These are phyloP conservation scores for Mangifera indica DNA, from an alignment of 345 rosid species.

Conservation along the genomic window DNA sequence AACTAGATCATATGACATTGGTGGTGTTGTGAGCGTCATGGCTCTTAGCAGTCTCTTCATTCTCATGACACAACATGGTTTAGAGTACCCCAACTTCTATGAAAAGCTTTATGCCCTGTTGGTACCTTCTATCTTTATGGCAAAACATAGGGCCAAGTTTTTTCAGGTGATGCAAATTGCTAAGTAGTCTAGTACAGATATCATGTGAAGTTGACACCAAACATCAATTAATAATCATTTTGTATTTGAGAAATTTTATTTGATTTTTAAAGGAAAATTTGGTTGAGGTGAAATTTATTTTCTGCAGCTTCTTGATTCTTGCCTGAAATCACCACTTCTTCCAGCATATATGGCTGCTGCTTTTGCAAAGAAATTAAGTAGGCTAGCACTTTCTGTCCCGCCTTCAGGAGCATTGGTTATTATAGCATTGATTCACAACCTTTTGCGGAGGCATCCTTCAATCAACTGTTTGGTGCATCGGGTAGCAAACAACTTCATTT, in stretches of 20 bases:
- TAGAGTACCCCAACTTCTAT: conserved; percentile 90
- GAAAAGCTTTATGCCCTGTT: conserved; percentile 76
- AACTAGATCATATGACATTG: conserved; percentile 86
- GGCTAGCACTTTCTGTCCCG: conserved; percentile 69
- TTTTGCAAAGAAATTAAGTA: conserved; percentile 84
- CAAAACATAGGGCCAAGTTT: conserved; percentile 74
- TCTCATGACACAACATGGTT: conserved; percentile 85
- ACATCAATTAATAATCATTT: neutral
- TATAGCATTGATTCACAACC: conserved; percentile 82
- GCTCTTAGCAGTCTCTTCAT: conserved; percentile 89
- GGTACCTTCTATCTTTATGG: conserved; percentile 65
- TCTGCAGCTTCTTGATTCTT: conserved; percentile 89
- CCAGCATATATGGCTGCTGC: conserved; percentile 98
- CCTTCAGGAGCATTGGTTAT: conserved; percentile 84
- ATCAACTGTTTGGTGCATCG: conserved; percentile 86
- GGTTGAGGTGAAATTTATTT: conserved; percentile 3
- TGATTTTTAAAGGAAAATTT: neutral
- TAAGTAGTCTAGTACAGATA: neutral
- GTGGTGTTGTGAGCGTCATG: conserved; percentile 97
- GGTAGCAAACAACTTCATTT: conserved; percentile 36
- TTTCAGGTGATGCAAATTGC: conserved; percentile 58
- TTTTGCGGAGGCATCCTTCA: conserved; percentile 84
- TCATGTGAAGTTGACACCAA: neutral
- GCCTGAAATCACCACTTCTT: conserved; percentile 91
- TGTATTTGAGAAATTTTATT: neutral